Evolutionary conservation across 164 flowering plant species (phyloP).

Genomic region (Annona squamosa): DNA sequence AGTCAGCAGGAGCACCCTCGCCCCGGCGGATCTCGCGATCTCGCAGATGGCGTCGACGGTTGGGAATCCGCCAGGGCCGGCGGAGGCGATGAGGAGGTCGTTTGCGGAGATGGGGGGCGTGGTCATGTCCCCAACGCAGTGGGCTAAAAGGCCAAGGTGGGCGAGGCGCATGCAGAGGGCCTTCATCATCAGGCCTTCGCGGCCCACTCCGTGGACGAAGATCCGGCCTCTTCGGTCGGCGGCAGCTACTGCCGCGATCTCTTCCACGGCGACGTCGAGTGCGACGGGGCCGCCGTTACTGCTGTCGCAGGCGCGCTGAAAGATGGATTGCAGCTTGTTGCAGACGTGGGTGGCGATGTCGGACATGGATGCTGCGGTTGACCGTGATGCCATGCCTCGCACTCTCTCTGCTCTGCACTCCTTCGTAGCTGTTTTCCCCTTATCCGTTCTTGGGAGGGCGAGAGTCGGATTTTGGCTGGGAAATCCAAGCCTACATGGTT

Average conservation of each 20-base stretch:
- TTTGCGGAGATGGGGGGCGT: constrained; percentile 63
- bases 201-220: constrained; percentile 88
- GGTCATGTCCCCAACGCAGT: constrained; percentile 84
- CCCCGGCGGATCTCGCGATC: constrained; percentile 53
- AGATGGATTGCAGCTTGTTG: constrained; percentile 56
- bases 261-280: constrained; percentile 41
- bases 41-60: constrained; percentile 84
- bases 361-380: constrained; percentile 20
- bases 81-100: constrained; percentile 89
- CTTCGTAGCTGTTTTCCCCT: neutral
- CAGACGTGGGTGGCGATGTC: constrained; percentile 59
- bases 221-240: constrained; percentile 39
- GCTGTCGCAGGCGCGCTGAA: constrained; percentile 32
- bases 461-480: too few species aligned
- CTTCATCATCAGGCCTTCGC: constrained; percentile 87
- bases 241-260: constrained; percentile 32
- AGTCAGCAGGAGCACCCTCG: constrained; percentile 58
- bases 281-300: constrained; percentile 19
- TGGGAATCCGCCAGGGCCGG: constrained; percentile 91
- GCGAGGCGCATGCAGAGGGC: constrained; percentile 81
- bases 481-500: too few species aligned
- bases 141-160: constrained; percentile 76
- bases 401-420: neutral
- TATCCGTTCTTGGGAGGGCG: neutral
- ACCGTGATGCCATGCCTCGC: constrained; percentile 14